Evolutionary conservation across 2,329 filamentous ascomycete genomes (phyloP), one percentile per base, ranked within the genome.

Genomic region (Colletotrichum sp.): DNA sequence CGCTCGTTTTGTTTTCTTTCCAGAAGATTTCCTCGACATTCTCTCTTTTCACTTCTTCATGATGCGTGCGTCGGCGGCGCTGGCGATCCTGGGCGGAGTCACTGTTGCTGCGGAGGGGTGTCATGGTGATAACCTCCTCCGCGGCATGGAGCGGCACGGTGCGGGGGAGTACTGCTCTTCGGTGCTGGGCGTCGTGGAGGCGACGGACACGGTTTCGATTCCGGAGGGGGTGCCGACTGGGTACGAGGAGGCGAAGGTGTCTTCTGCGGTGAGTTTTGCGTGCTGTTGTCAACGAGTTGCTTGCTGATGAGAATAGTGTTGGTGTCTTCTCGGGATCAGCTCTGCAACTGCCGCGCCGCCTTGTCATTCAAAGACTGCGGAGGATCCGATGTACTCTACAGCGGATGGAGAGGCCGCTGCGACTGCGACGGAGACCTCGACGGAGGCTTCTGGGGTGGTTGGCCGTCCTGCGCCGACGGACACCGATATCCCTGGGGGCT

Each of bases 111-210:
- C 73, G 2, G 70, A 76, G 21, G 69, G 66, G 13, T 77, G 75
- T 21, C 75, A 77, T 21, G 64, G 60, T 13, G 77, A 78, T 13
- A 78, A 78, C 62, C 65, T 78, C 18, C 65, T 77, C 30, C 77
- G 77, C 12, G 77, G 55, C 1, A 52, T 78, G 39, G 69, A 72
- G 44, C 75, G 75, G 15, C 69, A 72, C 44, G 74, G 71, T 21
- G 77, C 68, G 2, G 67, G 44, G 16, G 64, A 28, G 9, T 78
- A 78, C 52, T 78, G 77, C 16, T 74, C 66, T 28, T 57, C 69
- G 30, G 32, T 77, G 7, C 26, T 77, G 6, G 2, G 10, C 2
- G 10, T 52, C 4, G 18, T 12, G 6, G 8, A 30, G 18, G 16
- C 34, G 8, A 68, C 24, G 6, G 16, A 18, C 2, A 60, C 59